phyloP scores from a whole-genome alignment of 176 grass and related monocot species.

The barley (Hordeum vulgare) region MorexV3_pseudomolecules_assembly NC_058521.1:606937536-606938035 shows the following conservation, averaged over 20 bases:
- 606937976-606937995: conserved; percentile 37
- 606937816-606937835: conserved; percentile 82
- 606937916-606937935: conserved; percentile 44
- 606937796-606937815: conserved; percentile 58
- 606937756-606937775: conserved; percentile 72
- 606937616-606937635: conserved; percentile 50
- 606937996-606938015: background rate
- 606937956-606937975: conserved; percentile 50
- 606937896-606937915: conserved; percentile 65
- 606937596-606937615: conserved; percentile 36
- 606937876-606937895: conserved; percentile 73
- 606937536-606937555: conserved; percentile 29
- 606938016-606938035: background rate
- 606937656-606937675: conserved; percentile 93
- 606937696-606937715: conserved; percentile 79
- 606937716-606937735: conserved; percentile 49
- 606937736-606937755: conserved; percentile 29
- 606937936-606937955: conserved; percentile 19
- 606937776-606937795: conserved; percentile 71
- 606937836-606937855: conserved; percentile 70
- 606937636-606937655: conserved; percentile 89
- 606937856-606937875: conserved; percentile 76
- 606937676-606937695: conserved; percentile 78
- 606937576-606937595: conserved; percentile 50
- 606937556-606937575: conserved; percentile 55